A percentile compares a stretch with the other conserved stretches of the same genome.
phyloP scores from a whole-genome alignment of 306 rosid genomes.

The Clitoria ternatea region DNA sequence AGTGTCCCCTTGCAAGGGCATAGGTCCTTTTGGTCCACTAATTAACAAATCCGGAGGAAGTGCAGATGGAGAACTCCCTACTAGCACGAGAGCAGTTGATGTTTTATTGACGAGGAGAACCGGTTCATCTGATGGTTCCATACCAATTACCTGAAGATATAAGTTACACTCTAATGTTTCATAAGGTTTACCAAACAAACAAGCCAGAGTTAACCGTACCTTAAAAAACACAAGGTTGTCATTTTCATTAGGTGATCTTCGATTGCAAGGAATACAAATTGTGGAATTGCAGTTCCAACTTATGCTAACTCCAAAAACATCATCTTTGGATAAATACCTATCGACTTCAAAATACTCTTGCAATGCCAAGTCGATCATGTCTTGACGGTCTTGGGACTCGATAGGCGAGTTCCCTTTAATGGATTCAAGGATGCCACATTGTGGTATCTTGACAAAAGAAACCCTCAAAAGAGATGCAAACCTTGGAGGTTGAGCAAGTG shows the following conservation, averaged over 20 bases:
- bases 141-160: constrained; percentile 66
- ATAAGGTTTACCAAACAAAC: not conserved
- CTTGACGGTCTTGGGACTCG: constrained; percentile 73
- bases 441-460: constrained; percentile 81
- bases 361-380: constrained; percentile 71
- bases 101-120: constrained; percentile 58
- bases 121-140: constrained; percentile 86
- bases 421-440: constrained; percentile 71
- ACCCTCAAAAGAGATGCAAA: constrained; percentile 79
- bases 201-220: constrained; percentile 41
- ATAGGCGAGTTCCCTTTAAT: constrained; percentile 51
- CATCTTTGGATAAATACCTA: constrained; percentile 72
- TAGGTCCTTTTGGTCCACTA: constrained; percentile 46
- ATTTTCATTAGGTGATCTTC: constrained; percentile 28
- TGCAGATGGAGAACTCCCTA: constrained; percentile 71
- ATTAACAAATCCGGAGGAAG: constrained; percentile 80
- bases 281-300: constrained; percentile 69
- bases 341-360: constrained; percentile 78
- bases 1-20: constrained; percentile 76
- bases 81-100: constrained; percentile 87
- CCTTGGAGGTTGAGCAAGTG: constrained; percentile 47
- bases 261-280: constrained; percentile 71
- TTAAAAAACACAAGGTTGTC: constrained; percentile 62
- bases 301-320: constrained; percentile 61
- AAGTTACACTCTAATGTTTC: constrained; percentile 26